phyloP scores from a whole-genome alignment of 257 asterid genomes.

The Orobanche coerulescens region DNA sequence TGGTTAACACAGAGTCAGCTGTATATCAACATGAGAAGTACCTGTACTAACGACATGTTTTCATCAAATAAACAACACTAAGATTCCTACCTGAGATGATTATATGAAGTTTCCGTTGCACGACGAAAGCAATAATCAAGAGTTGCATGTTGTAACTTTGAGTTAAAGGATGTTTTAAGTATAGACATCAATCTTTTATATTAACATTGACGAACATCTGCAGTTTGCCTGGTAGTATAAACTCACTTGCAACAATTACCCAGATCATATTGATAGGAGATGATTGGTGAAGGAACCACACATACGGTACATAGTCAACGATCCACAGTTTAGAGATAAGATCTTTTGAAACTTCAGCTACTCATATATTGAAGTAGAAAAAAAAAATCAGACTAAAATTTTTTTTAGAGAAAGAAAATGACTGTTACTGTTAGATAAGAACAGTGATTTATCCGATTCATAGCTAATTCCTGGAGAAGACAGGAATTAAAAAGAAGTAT shows the following conservation, averaged over 20 bases:
- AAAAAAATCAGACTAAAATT: neutral
- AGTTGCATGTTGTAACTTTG: neutral
- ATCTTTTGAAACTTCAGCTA: neutral
- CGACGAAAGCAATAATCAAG: constrained; percentile 16
- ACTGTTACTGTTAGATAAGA: too few species aligned
- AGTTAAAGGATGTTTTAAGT: neutral
- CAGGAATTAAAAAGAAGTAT: too few species aligned
- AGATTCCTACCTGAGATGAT: constrained; percentile 13
- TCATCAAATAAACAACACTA: constrained; percentile 14
- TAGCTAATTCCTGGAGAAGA: neutral
- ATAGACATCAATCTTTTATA: neutral
- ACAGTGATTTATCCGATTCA: too few species aligned
- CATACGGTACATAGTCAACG: neutral
- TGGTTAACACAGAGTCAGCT: constrained; percentile 28
- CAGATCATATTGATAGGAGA: constrained; percentile 5
- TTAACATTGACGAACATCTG: neutral
- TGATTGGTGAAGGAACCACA: neutral
- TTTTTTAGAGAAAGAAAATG: too few species aligned
- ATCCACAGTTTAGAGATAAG: neutral
- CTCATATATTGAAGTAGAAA: neutral
- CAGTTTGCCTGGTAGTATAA: neutral
- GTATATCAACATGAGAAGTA: constrained; percentile 15
- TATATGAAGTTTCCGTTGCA: constrained; percentile 1
- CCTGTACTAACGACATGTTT: neutral
- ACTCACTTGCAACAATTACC: neutral